Evolutionary conservation across 2,329 filamentous ascomycete species (phyloP), one percentile per base, ranked within the genome.

Genomic region (Calonectria ilicicola): DNA sequence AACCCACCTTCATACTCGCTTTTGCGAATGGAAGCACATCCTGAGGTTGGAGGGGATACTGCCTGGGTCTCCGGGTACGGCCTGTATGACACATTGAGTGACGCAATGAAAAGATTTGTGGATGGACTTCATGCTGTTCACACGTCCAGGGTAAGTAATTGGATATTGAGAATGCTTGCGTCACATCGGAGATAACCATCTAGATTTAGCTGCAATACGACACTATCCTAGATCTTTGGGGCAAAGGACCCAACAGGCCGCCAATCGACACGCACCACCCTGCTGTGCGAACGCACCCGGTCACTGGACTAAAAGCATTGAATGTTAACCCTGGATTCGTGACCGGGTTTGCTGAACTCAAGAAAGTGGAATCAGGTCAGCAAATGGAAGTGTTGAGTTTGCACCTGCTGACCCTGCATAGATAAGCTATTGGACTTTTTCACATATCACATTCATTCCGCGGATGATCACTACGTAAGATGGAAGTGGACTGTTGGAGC

Each of bases 1-100:
- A 88, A 89, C 72, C 87, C 87, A 2, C 87, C 87, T 0, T 86
- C 84, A 1, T 89, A 88, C 72, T 88, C 87, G 1, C 75, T 89
- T n/a, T 80, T 89, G 14, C 82, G 87, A 21, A 89, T 89, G 85
- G 85, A 89, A 75, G 85, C 87, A 65, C 86, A 87, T 70, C 87
- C 87, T 0, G 80, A 80, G 9, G 84, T 86, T 7, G 86, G 86
- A 2, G 86, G 86, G 0, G 86, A 88, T 69, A 88, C 86, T 2
- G 85, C 86, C 2, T 87, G 86, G 86, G 82, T 87, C 21, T 88
- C 86, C 1, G 81, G 82, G 26, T 87, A 87, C 49, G 86, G 85
- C 0, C 80, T 87, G 5, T 87, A 86, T 71, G 86, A 87, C 72
- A 80, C 83, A 0, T 78, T 89, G 17, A 88, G 85, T 64, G 80